These are phyloP conservation scores for Panaeolus cyanescens DNA, from an alignment of 768 basidiomycete species.

Conservation along the genomic window DNA sequence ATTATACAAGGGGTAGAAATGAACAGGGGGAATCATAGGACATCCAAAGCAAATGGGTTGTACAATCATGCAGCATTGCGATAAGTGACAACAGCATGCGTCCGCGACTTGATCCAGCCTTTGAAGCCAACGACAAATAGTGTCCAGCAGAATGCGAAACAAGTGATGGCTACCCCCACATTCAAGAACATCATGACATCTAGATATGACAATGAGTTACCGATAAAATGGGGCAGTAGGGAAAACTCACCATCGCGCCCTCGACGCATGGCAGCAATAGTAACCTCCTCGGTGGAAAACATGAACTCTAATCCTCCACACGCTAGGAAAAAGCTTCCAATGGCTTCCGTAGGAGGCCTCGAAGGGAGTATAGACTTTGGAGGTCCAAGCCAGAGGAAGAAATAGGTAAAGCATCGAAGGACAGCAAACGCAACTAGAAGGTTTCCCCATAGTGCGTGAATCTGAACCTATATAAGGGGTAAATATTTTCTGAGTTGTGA, in stretches of 20 bases:
- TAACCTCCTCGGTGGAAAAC: constrained; percentile 87
- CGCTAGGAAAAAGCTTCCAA: constrained; percentile 85
- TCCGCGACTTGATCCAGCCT: constrained; percentile 67
- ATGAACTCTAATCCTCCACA: constrained; percentile 91
- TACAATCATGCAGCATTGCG: constrained; percentile 24
- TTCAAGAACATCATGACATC: constrained; percentile 92
- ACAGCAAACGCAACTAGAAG: constrained; percentile 78
- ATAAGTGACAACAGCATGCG: constrained; percentile 29
- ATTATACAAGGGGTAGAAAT: constrained; percentile 2
- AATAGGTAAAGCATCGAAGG: constrained; percentile 86
- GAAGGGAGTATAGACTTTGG: constrained; percentile 85
- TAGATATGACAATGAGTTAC: constrained; percentile 25
- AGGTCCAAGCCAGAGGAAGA: constrained; percentile 90
- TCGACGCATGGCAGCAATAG: constrained; percentile 87
- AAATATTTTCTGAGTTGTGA: constrained; percentile 1
- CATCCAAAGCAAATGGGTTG: constrained; percentile 9
- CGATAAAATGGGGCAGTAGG: neutral
- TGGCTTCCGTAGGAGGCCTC: constrained; percentile 90
- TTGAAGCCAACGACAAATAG: constrained; percentile 76
- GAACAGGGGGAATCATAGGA: neutral
- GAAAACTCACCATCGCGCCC: constrained; percentile 72
- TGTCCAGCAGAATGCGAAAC: constrained; percentile 85
- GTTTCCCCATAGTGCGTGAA: constrained; percentile 91
- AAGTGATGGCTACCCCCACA: constrained; percentile 83
- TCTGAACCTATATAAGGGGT: constrained; percentile 60